These are phyloP conservation scores for Fusarium nodosum DNA, from an alignment of 2,329 filamentous ascomycete species.

Conservation along the genomic window DNA sequence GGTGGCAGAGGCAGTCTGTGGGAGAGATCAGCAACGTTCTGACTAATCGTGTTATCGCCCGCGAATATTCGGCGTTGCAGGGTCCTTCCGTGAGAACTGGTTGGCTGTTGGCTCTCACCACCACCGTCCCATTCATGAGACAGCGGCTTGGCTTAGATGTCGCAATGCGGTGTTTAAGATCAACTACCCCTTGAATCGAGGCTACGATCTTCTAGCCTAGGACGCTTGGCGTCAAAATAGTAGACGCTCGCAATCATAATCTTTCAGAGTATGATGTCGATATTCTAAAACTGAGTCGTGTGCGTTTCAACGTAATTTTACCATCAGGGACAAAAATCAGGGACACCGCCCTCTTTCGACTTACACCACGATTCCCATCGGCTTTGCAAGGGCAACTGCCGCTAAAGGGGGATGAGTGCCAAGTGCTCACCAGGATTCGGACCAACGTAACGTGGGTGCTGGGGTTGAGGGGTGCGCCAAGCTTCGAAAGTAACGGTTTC, in stretches of 20 bases:
- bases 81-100: conserved; percentile 12
- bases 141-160: conserved; percentile 40
- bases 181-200: conserved; percentile 33
- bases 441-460: conserved; percentile 47
- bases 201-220: conserved; percentile 4
- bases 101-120: conserved; percentile 22
- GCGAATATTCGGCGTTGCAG: conserved; percentile 29
- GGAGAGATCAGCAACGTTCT: conserved; percentile 44
- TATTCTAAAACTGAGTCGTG: not conserved
- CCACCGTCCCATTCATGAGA: conserved; percentile 32
- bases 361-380: conserved; percentile 30
- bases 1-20: conserved; percentile 30
- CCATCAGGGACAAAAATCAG: conserved; percentile 14
- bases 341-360: conserved; percentile 22
- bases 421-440: conserved; percentile 41
- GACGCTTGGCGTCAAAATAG: not conserved
- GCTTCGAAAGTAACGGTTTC: conserved; percentile 21
- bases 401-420: conserved; percentile 30
- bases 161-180: conserved; percentile 27
- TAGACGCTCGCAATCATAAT: not conserved
- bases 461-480: conserved; percentile 29
- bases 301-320: conserved; percentile 1
- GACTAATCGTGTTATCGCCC: conserved; percentile 33
- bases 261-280: not conserved
- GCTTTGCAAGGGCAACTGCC: conserved; percentile 35